Conservation (phyloP, 164 flowering plant genomes). For the Berberis vulgaris region DNA sequence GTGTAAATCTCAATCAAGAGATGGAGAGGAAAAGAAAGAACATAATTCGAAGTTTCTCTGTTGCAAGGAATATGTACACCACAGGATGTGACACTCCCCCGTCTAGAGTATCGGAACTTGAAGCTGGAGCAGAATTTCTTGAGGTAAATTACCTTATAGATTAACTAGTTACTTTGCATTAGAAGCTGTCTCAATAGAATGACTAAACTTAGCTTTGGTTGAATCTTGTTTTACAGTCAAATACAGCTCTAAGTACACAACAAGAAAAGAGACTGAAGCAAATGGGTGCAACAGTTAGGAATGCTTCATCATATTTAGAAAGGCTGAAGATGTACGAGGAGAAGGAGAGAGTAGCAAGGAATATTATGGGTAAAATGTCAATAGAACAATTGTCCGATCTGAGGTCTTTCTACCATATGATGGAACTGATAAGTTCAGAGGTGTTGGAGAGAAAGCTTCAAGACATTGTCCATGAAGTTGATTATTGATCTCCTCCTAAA, state of each 20-base stretch:
- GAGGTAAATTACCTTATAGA: constrained; percentile 35
- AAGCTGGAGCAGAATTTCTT: constrained; percentile 86
- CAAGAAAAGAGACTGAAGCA: constrained; percentile 81
- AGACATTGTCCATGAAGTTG: constrained; percentile 25
- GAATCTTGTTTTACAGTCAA: constrained; percentile 39
- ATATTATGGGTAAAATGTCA: constrained; percentile 72
- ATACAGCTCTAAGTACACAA: constrained; percentile 61
- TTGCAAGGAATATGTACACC: constrained; percentile 57
- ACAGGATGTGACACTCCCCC: constrained; percentile 23
- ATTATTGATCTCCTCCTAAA: constrained; percentile 4
- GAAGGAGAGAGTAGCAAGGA: constrained; percentile 50
- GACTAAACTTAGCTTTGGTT: neutral
- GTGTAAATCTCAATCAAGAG: constrained; percentile 49
- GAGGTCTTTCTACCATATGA: constrained; percentile 67
- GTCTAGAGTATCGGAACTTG: constrained; percentile 47
- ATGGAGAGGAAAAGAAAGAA: constrained; percentile 72
- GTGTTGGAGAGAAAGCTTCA: constrained; percentile 56
- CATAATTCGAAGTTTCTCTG: constrained; percentile 63
- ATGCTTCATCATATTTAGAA: constrained; percentile 43
- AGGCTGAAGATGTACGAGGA: constrained; percentile 58
- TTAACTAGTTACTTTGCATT: neutral
- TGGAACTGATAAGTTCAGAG: constrained; percentile 78
- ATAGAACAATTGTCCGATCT: constrained; percentile 76
- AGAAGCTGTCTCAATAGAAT: neutral
- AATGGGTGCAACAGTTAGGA: constrained; percentile 95